Conservation (phyloP, 129 eudicot genomes). For the Deinandra increscens region DNA sequence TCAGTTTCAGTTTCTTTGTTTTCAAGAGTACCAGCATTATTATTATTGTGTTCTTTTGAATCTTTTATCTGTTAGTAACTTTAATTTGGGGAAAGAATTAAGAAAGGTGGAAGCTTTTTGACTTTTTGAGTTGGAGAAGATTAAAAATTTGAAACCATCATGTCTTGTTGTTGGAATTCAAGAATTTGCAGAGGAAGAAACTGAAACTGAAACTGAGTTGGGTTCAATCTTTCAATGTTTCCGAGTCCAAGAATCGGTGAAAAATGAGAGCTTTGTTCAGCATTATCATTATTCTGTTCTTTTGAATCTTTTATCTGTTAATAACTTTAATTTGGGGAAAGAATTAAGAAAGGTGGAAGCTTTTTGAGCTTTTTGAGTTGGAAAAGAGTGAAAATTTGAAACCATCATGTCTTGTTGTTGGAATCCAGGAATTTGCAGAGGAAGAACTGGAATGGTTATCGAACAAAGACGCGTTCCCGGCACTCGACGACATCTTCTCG, state of each 20-base stretch:
- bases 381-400: neutral
- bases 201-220: too few relatives aligned
- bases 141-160: neutral
- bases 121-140: too few relatives aligned
- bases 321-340: conserved; percentile 1
- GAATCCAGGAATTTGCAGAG: conserved; percentile 57
- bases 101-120: neutral
- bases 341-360: conserved; percentile 4
- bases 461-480: conserved; percentile 86
- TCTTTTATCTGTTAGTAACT: neutral
- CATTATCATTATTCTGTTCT: too few relatives aligned
- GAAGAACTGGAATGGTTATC: conserved; percentile 95
- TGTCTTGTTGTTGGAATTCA: conserved; percentile 25
- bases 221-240: too few relatives aligned
- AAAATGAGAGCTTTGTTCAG: too few relatives aligned
- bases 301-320: neutral
- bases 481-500: conserved; percentile 64
- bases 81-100: conserved; percentile 18
- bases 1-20: neutral
- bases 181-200: conserved; percentile 81
- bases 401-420: conserved; percentile 14
- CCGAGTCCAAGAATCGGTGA: too few relatives aligned
- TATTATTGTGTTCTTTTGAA: neutral
- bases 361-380: too few relatives aligned
- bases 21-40: neutral